These are phyloP conservation scores for Sutorius australiensis DNA, from an alignment of 768 basidiomycete genomes.

Conservation along the genomic window DNA sequence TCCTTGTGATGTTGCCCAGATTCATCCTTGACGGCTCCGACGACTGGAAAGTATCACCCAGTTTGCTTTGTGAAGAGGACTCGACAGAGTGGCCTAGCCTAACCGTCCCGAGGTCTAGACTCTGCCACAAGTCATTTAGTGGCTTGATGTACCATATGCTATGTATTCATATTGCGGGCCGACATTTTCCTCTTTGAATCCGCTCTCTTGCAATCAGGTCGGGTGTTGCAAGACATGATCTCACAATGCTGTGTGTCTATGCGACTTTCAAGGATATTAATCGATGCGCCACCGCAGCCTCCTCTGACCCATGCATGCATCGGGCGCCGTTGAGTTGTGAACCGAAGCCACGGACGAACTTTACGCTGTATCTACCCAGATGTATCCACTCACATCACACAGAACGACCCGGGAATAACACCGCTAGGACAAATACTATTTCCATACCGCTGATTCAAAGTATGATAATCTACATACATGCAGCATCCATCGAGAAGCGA, in stretches of 20 bases:
- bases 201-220: background rate
- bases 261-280: background rate
- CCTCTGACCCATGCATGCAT: background rate
- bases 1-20: slow-evolving; percentile 4
- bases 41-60: background rate
- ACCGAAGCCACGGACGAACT: background rate
- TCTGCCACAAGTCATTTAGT: slow-evolving; percentile 25
- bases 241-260: slow-evolving; percentile 12
- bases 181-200: background rate
- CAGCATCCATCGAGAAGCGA: slow-evolving; percentile 7
- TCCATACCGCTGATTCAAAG: background rate
- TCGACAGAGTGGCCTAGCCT: background rate
- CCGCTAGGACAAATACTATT: background rate
- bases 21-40: slow-evolving; percentile 19
- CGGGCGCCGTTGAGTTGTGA: background rate
- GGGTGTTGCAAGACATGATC: background rate
- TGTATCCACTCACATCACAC: background rate
- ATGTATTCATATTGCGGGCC: slow-evolving; percentile 4
- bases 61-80: background rate
- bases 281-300: slow-evolving; percentile 26
- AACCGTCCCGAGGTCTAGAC: slow-evolving; percentile 7
- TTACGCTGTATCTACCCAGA: background rate
- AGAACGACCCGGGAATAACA: background rate
- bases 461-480: background rate
- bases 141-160: slow-evolving; percentile 23